A percentile compares a stretch with the other conserved stretches of the same genome.
Evolutionary conservation across 169 alveolate species (phyloP).

Genomic region (Perkinsus chesapeaki): DNA sequence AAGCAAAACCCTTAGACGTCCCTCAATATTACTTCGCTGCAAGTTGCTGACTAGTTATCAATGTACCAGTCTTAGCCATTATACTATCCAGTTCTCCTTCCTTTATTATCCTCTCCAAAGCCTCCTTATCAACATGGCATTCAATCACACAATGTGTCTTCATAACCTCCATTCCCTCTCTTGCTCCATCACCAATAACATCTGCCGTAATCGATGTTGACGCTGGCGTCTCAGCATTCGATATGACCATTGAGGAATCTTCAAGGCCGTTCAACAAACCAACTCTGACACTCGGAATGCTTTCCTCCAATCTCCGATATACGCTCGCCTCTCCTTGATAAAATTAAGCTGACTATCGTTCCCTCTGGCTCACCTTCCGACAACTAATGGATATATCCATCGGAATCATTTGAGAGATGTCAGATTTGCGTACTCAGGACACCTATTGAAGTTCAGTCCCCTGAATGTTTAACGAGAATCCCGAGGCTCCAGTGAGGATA

Average conservation of each 20-base stretch:
- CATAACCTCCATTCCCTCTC: background rate
- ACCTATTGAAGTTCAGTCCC: too few species aligned
- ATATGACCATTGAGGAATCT: background rate
- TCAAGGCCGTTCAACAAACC: background rate
- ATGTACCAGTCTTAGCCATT: background rate
- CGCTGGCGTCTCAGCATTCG: background rate
- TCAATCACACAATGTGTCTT: background rate
- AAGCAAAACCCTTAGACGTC: background rate
- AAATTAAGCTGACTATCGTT: too few species aligned
- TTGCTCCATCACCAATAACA: background rate
- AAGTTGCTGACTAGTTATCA: background rate
- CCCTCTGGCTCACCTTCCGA: too few species aligned
- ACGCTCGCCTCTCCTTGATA: too few species aligned
- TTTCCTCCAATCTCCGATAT: too few species aligned
- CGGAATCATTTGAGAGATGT: too few species aligned
- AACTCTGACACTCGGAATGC: too few species aligned
- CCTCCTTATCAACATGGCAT: background rate
- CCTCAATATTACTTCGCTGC: background rate
- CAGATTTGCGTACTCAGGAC: too few species aligned
- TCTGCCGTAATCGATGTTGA: background rate
- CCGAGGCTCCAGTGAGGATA: too few species aligned
- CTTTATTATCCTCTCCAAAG: background rate
- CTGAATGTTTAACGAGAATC: too few species aligned
- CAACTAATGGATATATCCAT: too few species aligned
- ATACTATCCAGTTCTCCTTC: background rate